Evolutionary conservation across 352 stramenopile genomes (phyloP).

Genomic region (Thalassiosira livingstoniorum): DNA sequence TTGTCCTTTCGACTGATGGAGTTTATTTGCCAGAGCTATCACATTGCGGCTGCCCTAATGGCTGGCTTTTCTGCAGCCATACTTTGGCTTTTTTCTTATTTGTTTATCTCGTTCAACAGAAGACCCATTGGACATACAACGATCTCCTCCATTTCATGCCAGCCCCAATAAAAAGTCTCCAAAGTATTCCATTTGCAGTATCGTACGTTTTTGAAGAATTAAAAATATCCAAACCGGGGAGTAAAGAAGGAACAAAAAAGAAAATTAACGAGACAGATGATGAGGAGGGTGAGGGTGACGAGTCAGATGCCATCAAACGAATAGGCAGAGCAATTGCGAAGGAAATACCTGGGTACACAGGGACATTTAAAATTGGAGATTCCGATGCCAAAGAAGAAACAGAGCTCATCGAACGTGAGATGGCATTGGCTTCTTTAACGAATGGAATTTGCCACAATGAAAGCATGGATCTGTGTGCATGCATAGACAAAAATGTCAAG

Average conservation of each 20-base stretch:
- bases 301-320: background rate
- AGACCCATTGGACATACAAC: constrained; percentile 17
- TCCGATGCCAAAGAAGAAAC: constrained; percentile 12
- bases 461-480: constrained; percentile 16
- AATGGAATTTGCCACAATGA: background rate
- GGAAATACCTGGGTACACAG: constrained; percentile 11
- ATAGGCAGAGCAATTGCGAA: background rate
- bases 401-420: constrained; percentile 8
- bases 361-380: background rate
- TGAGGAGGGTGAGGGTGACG: too few species aligned
- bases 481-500: constrained; percentile 5
- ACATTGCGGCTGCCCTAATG: constrained; percentile 24
- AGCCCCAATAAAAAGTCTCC: constrained; percentile 16
- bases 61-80: constrained; percentile 29
- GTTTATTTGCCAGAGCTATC: constrained; percentile 12
- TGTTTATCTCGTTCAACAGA: constrained; percentile 8
- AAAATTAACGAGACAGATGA: constrained; percentile 6
- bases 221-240: constrained; percentile 14
- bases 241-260: background rate
- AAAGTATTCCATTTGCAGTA: constrained; percentile 12
- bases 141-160: constrained; percentile 18
- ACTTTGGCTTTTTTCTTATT: constrained; percentile 20
- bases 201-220: constrained; percentile 24
- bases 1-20: constrained; percentile 2
- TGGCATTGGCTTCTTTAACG: too few species aligned